Evolutionary conservation across 495 filamentous ascomycete genomes (phyloP).

Genomic region (Friedmanniomyces simplex): DNA sequence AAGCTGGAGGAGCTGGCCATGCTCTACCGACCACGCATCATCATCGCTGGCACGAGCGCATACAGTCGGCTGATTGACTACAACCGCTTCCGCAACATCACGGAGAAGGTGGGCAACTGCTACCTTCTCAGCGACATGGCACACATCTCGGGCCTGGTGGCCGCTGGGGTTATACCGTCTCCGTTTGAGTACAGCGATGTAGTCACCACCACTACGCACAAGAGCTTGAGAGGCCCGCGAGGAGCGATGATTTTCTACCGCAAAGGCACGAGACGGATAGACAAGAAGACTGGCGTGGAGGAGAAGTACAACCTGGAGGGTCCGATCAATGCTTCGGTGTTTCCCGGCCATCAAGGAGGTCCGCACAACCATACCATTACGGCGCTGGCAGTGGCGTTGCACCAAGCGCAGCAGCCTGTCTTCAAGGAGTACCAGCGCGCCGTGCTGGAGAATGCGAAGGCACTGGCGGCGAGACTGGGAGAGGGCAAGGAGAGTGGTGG

Average conservation of each 20-base stretch:
- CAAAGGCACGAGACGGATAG: slow-evolving; percentile 79
- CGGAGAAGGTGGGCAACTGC: slow-evolving; percentile 64
- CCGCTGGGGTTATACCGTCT: slow-evolving; percentile 84
- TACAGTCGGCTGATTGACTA: slow-evolving; percentile 99
- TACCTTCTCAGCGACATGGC: slow-evolving; percentile 98
- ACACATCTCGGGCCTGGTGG: slow-evolving; percentile 93
- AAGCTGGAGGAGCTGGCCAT: slow-evolving; percentile 81
- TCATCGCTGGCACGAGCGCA: slow-evolving; percentile 95
- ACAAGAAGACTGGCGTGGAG: slow-evolving; percentile 75
- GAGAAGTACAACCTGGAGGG: slow-evolving; percentile 89
- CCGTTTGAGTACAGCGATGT: slow-evolving; percentile 93
- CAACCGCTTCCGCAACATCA: slow-evolving; percentile 89
- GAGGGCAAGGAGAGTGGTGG: slow-evolving; percentile 53
- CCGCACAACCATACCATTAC: slow-evolving; percentile 99
- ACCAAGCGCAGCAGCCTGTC: slow-evolving; percentile 85
- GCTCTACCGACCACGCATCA: slow-evolving; percentile 88
- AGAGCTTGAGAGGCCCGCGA: slow-evolving; percentile 95
- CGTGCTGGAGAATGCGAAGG: slow-evolving; percentile 87
- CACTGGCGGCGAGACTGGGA: slow-evolving; percentile 51
- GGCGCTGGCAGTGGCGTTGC: slow-evolving; percentile 88
- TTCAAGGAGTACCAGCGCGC: slow-evolving; percentile 95
- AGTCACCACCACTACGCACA: slow-evolving; percentile 98
- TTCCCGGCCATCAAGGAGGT: slow-evolving; percentile 97
- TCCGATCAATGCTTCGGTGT: slow-evolving; percentile 98
- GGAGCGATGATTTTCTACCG: slow-evolving; percentile 99